Base-by-base conservation (phyloP, 257 asterid genomes). In the Avicennia marina region DNA sequence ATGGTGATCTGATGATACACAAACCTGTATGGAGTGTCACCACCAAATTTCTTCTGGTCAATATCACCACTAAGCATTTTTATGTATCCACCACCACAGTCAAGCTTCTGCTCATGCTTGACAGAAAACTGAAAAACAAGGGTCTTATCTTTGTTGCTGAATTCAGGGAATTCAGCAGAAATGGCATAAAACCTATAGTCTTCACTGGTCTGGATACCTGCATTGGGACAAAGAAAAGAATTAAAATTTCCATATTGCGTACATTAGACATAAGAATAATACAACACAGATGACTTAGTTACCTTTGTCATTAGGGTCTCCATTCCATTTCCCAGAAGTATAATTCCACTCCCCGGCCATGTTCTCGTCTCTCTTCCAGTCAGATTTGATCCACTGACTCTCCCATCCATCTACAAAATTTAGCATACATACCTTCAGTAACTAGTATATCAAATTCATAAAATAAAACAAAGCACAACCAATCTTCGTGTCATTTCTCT, bases 41-140 rank as follows among this genome's bases (percentile, higher is more conserved):
- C 99, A 12, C 99, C 99, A 20, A 93, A 93, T 66, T 80, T 84
- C 77, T 84, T 89, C 67, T 86, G 97, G 74, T 89, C 97, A 36
- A 84, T 62, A 0, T 84, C 97, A 34, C 95, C 94, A 65, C 94
- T 81, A 40, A 93, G 82, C 69, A 93, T 67, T 67, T 93, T 93
- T 97, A 93, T 88, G 86, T 93, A 93, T 58, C 98, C 98, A 76
- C 98, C 98, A 62, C 97, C 99, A 68, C 99, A 93, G 79, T 93
- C 99, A 54, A 93, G 96, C 80, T 93, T 93, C 72, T 93, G 99
- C 67, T 93, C 99, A 57, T 93, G 99, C 87, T 93, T 93, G 68
- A 93, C 96, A 2, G 95, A 78, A 65, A 89, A 93, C 65, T 93
- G 99, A 67, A 93, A 93, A 25, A 93, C 95, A 40, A 93, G 58